phyloP scores from a whole-genome alignment of 768 basidiomycete species.

The Auricularia heimuer region DNA sequence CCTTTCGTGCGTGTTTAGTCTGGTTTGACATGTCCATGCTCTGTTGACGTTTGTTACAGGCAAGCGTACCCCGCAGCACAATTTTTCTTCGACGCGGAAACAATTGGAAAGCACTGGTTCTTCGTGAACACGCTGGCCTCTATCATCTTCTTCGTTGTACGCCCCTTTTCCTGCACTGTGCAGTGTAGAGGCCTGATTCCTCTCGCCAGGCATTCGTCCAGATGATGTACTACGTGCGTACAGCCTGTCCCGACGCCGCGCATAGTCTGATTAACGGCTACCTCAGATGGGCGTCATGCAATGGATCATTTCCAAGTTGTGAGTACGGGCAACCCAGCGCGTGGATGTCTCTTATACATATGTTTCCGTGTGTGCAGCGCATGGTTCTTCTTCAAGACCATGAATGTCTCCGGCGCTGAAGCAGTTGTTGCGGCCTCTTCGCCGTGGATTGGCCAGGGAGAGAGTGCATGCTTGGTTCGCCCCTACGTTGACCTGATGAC shows the following conservation, averaged over 20 bases:
- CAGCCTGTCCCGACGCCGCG: background rate
- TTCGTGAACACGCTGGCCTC: conserved; percentile 69
- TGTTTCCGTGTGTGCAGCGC: conserved; percentile 36
- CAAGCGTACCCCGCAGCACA: conserved; percentile 58
- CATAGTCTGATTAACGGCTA: background rate
- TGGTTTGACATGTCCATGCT: background rate
- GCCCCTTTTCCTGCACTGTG: background rate
- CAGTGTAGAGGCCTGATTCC: background rate
- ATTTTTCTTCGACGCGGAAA: conserved; percentile 74
- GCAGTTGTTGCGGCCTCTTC: conserved; percentile 88
- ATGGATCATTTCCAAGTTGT: conserved; percentile 85
- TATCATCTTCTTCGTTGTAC: conserved; percentile 80
- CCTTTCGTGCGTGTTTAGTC: conserved; percentile 23
- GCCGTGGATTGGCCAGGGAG: conserved; percentile 90
- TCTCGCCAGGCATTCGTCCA: conserved; percentile 61
- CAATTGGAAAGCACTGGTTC: conserved; percentile 67
- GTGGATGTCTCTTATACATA: background rate
- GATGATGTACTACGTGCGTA: conserved; percentile 66
- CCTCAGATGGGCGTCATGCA: conserved; percentile 74
- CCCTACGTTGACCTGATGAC: conserved; percentile 82
- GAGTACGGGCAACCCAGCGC: conserved; percentile 15
- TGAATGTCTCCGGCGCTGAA: conserved; percentile 91
- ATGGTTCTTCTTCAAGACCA: conserved; percentile 87
- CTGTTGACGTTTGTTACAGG: conserved; percentile 5
- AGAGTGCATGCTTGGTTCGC: conserved; percentile 75